phyloP scores from a whole-genome alignment of 2,329 filamentous ascomycete species.

The Colletotrichum sojae region DNA sequence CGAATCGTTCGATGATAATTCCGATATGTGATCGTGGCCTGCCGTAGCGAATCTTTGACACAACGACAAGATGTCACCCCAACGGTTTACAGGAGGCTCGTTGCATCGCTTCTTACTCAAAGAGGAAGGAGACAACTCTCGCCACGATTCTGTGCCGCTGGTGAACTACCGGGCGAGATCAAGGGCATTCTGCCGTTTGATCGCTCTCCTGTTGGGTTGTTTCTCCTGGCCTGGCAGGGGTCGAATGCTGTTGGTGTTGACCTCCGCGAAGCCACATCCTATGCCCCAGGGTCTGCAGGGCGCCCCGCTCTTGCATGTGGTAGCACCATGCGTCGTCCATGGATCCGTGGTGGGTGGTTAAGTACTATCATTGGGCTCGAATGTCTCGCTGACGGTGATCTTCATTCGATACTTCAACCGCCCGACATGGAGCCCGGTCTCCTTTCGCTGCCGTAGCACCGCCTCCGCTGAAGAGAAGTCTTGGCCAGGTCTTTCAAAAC shows the following conservation, averaged over 20 bases:
- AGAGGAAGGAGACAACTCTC: conserved; percentile 3
- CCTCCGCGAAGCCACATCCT: too few relatives aligned
- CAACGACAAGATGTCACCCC: neutral
- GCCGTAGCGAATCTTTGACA: neutral
- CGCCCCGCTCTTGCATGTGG: conserved; percentile 1
- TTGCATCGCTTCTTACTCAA: neutral
- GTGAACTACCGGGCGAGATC: too few relatives aligned
- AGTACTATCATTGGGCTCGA: neutral
- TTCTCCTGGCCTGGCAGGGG: too few relatives aligned
- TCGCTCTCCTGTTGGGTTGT: too few relatives aligned
- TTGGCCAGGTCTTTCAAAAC: neutral
- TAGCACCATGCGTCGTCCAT: neutral
- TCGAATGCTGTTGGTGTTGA: too few relatives aligned
- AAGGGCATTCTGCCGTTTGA: neutral
- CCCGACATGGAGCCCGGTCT: neutral
- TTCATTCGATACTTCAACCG: conserved; percentile 8
- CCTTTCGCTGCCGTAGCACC: neutral
- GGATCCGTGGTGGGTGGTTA: too few relatives aligned
- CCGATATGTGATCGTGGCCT: neutral
- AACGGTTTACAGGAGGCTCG: neutral
- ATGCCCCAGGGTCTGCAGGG: too few relatives aligned
- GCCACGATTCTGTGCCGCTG: too few relatives aligned
- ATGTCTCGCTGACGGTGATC: conserved; percentile 9
- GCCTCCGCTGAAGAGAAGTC: neutral
- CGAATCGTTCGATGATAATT: neutral